phyloP scores from a whole-genome alignment of 306 rosid genomes.

The Crotalaria pallida region DNA sequence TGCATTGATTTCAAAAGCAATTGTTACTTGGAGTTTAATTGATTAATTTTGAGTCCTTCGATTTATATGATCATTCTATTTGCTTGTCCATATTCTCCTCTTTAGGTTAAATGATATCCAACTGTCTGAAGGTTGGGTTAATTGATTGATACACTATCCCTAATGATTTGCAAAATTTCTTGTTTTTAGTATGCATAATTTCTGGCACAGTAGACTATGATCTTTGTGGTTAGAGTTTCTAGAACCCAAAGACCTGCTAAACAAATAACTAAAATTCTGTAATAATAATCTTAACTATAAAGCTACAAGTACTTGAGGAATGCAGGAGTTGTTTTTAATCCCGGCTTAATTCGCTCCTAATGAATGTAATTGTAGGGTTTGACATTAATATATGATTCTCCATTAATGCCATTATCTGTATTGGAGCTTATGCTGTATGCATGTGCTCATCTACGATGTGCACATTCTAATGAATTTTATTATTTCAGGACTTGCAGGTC shows the following conservation, averaged over 20 bases:
- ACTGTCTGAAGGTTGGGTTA: not conserved
- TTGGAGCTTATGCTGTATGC: not conserved
- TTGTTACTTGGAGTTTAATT: not conserved
- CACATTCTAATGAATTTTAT: slow-evolving; percentile 18
- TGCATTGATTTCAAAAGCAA: not conserved
- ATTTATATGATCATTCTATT: not conserved
- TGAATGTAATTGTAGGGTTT: not conserved
- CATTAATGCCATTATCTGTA: not conserved
- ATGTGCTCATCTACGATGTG: slow-evolving; percentile 3
- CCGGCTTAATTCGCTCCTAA: not conserved
- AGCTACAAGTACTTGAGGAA: not conserved
- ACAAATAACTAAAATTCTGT: not conserved
- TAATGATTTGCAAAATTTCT: not conserved
- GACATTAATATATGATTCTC: slow-evolving; percentile 2
- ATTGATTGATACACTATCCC: not conserved
- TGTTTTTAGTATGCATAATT: not conserved
- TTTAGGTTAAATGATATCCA: not conserved
- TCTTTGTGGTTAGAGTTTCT: not conserved
- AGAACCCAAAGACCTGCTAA: not conserved
- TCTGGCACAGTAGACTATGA: not conserved
- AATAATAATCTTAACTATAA: not conserved
- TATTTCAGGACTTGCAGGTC: slow-evolving; percentile 66
- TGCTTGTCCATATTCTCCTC: not conserved
- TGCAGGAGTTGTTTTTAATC: not conserved
- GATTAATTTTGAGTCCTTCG: not conserved